Evolutionary conservation across 2,329 filamentous ascomycete species (phyloP).

Genomic region (Beauveria australis): DNA sequence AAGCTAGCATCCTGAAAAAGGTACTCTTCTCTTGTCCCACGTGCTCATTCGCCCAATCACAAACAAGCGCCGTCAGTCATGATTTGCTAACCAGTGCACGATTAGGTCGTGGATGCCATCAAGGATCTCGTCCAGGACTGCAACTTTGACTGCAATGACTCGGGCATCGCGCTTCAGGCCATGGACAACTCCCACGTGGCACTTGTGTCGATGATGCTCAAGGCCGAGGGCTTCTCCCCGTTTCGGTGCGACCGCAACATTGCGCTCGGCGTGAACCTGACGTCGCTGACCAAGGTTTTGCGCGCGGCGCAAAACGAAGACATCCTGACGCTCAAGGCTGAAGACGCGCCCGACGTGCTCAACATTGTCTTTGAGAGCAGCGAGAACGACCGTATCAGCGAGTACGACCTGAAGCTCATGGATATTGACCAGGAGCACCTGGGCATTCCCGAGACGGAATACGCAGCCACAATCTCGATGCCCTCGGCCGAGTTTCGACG

Average conservation of each 20-base stretch:
- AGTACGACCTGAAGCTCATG: constrained; percentile 99
- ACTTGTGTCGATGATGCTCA: constrained; percentile 97
- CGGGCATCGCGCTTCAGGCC: constrained; percentile 92
- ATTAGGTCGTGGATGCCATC: constrained; percentile 92
- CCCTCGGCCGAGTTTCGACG: constrained; percentile 84
- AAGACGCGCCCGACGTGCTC: constrained; percentile 90
- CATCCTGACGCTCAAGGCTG: constrained; percentile 91
- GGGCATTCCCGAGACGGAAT: constrained; percentile 98
- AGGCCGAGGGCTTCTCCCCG: constrained; percentile 86
- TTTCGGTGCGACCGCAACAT: constrained; percentile 99
- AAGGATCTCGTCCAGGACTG: constrained; percentile 99
- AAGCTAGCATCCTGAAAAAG: constrained; percentile 93
- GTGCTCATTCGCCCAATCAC: not conserved
- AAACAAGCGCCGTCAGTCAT: constrained; percentile 10
- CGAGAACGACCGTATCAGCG: constrained; percentile 83
- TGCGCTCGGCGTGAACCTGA: constrained; percentile 92
- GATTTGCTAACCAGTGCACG: constrained; percentile 6
- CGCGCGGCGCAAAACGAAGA: constrained; percentile 92
- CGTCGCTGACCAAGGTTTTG: constrained; percentile 93
- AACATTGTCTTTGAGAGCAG: constrained; percentile 93
- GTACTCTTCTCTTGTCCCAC: constrained; percentile 33
- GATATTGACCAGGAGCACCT: constrained; percentile 99
- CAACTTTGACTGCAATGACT: constrained; percentile 99
- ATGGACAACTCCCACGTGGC: constrained; percentile 99
- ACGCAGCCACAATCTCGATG: constrained; percentile 84